A percentile compares a stretch with the other conserved stretches of the same genome.
Conservation (phyloP, 257 asterid species). For the Striga asiatica region DNA sequence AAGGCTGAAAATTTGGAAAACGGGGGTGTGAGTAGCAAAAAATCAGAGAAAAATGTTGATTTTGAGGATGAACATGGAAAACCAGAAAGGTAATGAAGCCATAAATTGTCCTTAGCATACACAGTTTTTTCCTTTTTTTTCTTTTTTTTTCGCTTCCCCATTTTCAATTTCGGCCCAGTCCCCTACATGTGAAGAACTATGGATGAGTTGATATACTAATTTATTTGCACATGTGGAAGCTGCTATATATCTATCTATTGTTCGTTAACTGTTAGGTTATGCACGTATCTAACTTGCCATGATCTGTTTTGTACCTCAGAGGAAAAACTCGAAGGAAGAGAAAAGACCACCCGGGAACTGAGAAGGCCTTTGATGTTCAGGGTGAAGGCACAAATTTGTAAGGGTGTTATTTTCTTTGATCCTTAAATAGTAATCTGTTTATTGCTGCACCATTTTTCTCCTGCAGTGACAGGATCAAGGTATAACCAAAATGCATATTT, state of each 20-base stretch:
- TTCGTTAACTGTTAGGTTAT: no score
- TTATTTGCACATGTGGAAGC: no score
- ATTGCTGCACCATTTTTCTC: no score
- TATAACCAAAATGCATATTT: not conserved
- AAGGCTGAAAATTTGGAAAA: constrained; percentile 12
- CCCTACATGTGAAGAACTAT: no score
- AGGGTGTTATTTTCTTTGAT: constrained; percentile 15
- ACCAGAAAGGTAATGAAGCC: constrained; percentile 17
- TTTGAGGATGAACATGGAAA: constrained; percentile 5
- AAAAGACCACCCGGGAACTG: constrained; percentile 18
- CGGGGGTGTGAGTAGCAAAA: constrained; percentile 9
- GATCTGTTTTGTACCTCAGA: constrained; percentile 13
- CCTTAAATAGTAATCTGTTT: constrained; percentile 3
- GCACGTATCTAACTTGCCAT: constrained; percentile 5
- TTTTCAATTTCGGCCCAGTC: no score
- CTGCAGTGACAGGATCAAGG: no score
- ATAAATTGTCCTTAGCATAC: not conserved
- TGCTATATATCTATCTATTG: no score
- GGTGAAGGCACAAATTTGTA: constrained; percentile 23
- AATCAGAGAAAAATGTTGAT: constrained; percentile 19
- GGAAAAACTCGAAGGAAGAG: constrained; percentile 44
- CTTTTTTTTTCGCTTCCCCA: constrained; percentile 5
- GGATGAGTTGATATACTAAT: no score
- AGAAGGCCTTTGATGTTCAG: constrained; percentile 23
- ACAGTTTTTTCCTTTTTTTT: not conserved